Base-by-base conservation (phyloP, 805 yeast genomes). In the Jamesozyma gamospora region DNA sequence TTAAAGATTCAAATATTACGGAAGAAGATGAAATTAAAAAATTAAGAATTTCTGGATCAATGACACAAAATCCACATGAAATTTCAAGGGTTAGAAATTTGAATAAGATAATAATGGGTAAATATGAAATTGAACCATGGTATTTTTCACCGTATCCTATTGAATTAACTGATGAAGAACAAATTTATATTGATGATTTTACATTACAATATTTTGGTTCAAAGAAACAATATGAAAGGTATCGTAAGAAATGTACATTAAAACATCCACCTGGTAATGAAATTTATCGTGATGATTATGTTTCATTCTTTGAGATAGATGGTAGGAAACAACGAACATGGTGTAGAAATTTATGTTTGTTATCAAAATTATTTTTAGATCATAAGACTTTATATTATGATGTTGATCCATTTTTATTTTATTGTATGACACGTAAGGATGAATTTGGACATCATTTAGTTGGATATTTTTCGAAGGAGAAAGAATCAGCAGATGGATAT, bases 231-330 rank as follows among this genome's bases (percentile, higher is more conserved):
- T 92, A 90, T 64, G 94, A 92, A 64, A 69, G 99, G 46, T 92
- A 86, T 64, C 71, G 97, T 54, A 60, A 75, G 21, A 92, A 92
- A 56, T 83, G 94, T 58, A 80, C 94, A 1, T 69, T 92, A 63
- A 77, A 81, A 56, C 97, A 90, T 55, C 99, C 99, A 1, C 99
- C 99, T 0, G 99, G 99, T 0, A 92, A 92, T 64, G 98, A 92
- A 56, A 88, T 92, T 17, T 92, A 92, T 60, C 69, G 98, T 36
- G 97, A 92, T 60, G 88, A 82, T 36, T 77, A 80, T 51, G 90
- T 92, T 30, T 84, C 96, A 14, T 92, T 92, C 58, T 92, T 90
- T 70, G 99, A 92, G 59, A 88, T 92, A 46, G 99, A 92, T 62
- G 99, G 99, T 10, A 70, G 96, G 42, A 82, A 83, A 49, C 98